Percentiles rank a stretch among this genome's conserved stretches.
Evolutionary conservation across 495 filamentous ascomycete genomes (phyloP).

Genomic region (Glarea lozoyensis): DNA sequence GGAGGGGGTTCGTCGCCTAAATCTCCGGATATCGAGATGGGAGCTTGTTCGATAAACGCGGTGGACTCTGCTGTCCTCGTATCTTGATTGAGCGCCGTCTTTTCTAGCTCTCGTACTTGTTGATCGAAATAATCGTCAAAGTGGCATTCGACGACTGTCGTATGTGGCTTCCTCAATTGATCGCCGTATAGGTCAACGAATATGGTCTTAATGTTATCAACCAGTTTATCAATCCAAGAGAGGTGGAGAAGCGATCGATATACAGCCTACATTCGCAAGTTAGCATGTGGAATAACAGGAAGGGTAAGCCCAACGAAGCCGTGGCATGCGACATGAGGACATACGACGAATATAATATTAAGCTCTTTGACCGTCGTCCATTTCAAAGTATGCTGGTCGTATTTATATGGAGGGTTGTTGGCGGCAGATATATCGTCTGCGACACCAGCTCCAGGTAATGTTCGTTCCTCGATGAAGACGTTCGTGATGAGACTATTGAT

Average conservation of each 20-base stretch:
- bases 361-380: constrained; percentile 90
- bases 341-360: constrained; percentile 89
- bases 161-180: constrained; percentile 73
- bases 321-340: constrained; percentile 18
- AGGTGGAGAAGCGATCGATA: constrained; percentile 93
- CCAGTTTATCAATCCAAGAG: constrained; percentile 92
- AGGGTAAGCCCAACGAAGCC: not conserved
- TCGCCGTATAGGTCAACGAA: constrained; percentile 84
- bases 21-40: constrained; percentile 28
- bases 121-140: constrained; percentile 95
- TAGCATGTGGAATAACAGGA: constrained; percentile 7
- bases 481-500: constrained; percentile 93
- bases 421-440: constrained; percentile 48
- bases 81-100: constrained; percentile 23
- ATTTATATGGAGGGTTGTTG: constrained; percentile 65
- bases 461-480: constrained; percentile 92
- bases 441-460: constrained; percentile 48
- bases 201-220: constrained; percentile 86
- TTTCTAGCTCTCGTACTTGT: constrained; percentile 77
- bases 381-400: constrained; percentile 90
- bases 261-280: constrained; percentile 58
- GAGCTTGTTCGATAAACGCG: constrained; percentile 36
- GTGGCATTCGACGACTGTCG: constrained; percentile 62
- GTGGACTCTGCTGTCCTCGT: constrained; percentile 24
- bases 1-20: constrained; percentile 35